Base-by-base conservation (phyloP, 805 yeast species). In the Ogataea degrootiae region DNA sequence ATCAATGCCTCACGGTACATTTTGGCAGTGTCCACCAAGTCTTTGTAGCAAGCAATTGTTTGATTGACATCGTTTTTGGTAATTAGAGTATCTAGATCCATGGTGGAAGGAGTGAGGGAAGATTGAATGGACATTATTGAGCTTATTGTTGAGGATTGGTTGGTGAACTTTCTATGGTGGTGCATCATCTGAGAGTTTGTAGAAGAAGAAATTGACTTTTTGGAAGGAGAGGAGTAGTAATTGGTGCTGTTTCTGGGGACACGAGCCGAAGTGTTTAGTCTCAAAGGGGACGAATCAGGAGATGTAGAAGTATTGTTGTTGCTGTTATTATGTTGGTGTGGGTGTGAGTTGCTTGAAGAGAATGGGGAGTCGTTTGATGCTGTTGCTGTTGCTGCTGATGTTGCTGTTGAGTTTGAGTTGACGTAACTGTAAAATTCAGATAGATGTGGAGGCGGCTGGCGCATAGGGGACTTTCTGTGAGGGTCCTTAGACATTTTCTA, bases 401-500 rank as follows among this genome's bases (percentile, higher is more conserved):
- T 21, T 43, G 4, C 17, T 35, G 17, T 31, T 26, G 42, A 31
- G 17, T 26, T 31, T 35, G 66, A 68, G 51, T 75, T 72, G 48
- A 80, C 76, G 51, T 73, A 74, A 3, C 80, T 69, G 55, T 77
- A 76, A 59, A 82, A 82, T 60, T 82, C 87, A 3, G 83, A 73
- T 36, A 82, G 63, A 60, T 82, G 87, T 29, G 80, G 68, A 8
- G 79, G 78, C 2, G 76, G 75, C 36, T 55, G 56, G 34, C 61
- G 55, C 39, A 43, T 46, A n/a, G 62, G 62, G 19, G 62, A 55
- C 41, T 54, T 58, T 41, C 46, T 52, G 12, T 44, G 45, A n/a
- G 51, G 16, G 34, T 42, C 29, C 34, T 42, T 48, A 15, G 47
- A 50, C 54, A 47, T 51, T 11, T n/a, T 12, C 33, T 15, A 17